Evolutionary conservation across 352 stramenopile genomes (phyloP), one percentile per base, ranked within the genome.

Genomic region (Phytophthora pistaciae): DNA sequence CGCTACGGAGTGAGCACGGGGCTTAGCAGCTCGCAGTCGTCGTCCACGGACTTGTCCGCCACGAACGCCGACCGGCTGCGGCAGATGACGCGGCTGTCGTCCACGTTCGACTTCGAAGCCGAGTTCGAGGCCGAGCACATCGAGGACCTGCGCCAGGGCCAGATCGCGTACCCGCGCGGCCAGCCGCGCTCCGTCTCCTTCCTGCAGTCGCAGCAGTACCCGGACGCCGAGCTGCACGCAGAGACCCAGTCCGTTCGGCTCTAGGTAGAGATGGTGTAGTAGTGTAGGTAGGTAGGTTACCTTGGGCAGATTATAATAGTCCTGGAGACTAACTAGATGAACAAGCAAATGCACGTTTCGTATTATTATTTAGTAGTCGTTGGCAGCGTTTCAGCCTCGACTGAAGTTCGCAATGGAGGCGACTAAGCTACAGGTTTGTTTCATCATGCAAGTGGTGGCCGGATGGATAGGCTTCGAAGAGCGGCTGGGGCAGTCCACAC

Each of bases 121-220:
- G 82, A 90, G 56, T 87, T 88, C 46, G 78, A 85, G 48, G 80
- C 78, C 21, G 78, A 86, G 57, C 74, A 77, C 56, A 55, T 80
- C 3, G 42, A 77, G 29, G 76, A 87, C 60, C 48, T 89, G 72
- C 66, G 79, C 1, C 76, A 83, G 29, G 65, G 83, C 50, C 79
- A 91, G 52, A 79, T 90, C 36, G 61, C 59, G 27, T 90, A 92
- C 48, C 78, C 84, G 0, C 71, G 75, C 11, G 70, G 80, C 27
- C 79, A 91, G 71, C 75, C 84, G 25, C 83, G 87, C 33, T 94
- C 87, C 11, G 49, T 85, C 16, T 85, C 83, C n/a, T 93, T 94
- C 70, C 59, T 91, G 68, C 82, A 90, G 68, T 94, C 87, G 60
- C 82, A 88, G 54, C 78, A 66, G 61, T 94, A 91, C 71, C 87